phyloP scores from a whole-genome alignment of 140 eudicot species.

The Anethum foeniculum region DNA sequence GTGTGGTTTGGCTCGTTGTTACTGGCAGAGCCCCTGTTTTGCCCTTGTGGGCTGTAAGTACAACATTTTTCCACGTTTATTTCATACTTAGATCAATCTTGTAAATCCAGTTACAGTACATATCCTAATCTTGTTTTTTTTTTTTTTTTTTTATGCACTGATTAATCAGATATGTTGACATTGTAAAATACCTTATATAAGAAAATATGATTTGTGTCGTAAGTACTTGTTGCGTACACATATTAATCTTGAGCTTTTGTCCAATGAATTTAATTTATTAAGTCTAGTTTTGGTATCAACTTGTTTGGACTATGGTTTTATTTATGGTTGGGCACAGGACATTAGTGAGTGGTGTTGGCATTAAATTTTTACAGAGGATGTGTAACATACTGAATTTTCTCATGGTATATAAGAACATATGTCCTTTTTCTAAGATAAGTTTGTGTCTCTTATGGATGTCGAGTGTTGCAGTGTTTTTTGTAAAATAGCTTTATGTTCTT shows the following conservation, averaged over 20 bases:
- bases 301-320: neutral
- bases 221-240: neutral
- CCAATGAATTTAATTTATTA: neutral
- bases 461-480: neutral
- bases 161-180: neutral
- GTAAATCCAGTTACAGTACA: neutral
- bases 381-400: neutral
- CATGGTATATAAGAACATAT: neutral
- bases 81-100: neutral
- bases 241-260: neutral
- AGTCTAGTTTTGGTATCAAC: neutral
- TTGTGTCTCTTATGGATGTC: neutral
- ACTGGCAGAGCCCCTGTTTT: conserved; percentile 57
- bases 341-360: neutral
- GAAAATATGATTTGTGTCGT: too few species aligned
- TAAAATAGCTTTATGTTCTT: neutral
- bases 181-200: too few species aligned
- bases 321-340: neutral
- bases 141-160: neutral
- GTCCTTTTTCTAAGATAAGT: neutral
- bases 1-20: conserved; percentile 89
- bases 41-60: conserved; percentile 96
- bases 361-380: neutral
- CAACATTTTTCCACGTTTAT: neutral
- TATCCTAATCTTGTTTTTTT: neutral